Percentiles rank a stretch among this genome's conserved stretches.
These are phyloP conservation scores for Fusarium sp. DNA, from an alignment of 2,329 filamentous ascomycete species.

Conservation along the genomic window DNA sequence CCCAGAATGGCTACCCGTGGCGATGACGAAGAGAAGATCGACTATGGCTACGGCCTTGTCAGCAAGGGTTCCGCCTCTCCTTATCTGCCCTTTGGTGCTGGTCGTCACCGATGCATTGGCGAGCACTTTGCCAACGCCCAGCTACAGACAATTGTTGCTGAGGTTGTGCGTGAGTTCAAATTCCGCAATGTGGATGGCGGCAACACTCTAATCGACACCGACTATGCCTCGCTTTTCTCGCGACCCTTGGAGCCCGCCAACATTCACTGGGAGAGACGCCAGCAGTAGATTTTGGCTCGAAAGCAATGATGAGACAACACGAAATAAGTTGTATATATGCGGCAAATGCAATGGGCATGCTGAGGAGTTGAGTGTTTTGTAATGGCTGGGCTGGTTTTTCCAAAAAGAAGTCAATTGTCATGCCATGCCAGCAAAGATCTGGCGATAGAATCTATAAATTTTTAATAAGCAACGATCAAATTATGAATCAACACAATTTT, in stretches of 20 bases:
- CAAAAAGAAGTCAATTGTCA: constrained; percentile 38
- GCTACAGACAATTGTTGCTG: constrained; percentile 84
- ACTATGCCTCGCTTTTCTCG: constrained; percentile 78
- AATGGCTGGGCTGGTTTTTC: constrained; percentile 39
- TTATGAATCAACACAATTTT: constrained; percentile 5
- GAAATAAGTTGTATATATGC: constrained; percentile 42
- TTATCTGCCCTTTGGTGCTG: constrained; percentile 94
- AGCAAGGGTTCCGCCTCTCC: constrained; percentile 90
- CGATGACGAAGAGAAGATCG: constrained; percentile 79
- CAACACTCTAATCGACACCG: constrained; percentile 72
- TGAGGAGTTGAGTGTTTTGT: constrained; percentile 40
- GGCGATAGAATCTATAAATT: constrained; percentile 37
- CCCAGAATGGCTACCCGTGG: constrained; percentile 56
- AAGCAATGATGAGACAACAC: constrained; percentile 24
- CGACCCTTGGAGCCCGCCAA: constrained; percentile 76
- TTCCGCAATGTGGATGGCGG: constrained; percentile 79
- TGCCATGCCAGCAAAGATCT: constrained; percentile 33
- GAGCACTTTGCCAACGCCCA: constrained; percentile 97
- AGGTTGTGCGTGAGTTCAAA: constrained; percentile 81
- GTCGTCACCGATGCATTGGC: constrained; percentile 92
- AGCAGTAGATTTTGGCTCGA: constrained; percentile 51
- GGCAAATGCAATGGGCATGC: constrained; percentile 38
- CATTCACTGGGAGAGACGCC: constrained; percentile 79
- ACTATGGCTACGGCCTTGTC: constrained; percentile 93
- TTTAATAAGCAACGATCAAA: constrained; percentile 42